Evolutionary conservation across 208 protist species (phyloP), one percentile per base, ranked within the genome.

Genomic region (Phytomonas francai): DNA sequence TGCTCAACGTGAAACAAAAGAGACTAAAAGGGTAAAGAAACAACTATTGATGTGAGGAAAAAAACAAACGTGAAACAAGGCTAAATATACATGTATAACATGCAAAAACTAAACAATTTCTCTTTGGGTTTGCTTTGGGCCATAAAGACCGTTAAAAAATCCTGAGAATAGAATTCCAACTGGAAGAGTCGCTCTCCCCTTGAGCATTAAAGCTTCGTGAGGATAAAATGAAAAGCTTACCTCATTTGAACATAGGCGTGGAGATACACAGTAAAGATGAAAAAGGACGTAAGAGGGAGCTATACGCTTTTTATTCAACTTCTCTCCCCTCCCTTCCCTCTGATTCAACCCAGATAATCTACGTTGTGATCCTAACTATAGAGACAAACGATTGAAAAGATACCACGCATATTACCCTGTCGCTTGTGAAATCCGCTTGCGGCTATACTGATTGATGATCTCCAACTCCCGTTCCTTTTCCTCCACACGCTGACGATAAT

Each of bases 401-500:
- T 49, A 19, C 12, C 39, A 49, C 3, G 39, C 39, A 49, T 19
- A 49, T 49, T 49, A 49, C 16, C 39, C 6, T 19, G 4, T 2
- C 7, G 39, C 4, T 49, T 49, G 12, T 3, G 39, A 49, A 3
- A 49, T 19, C 39, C 14, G 6, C 39, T 49, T 49, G 39, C 3
- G 39, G 16, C 39, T 49, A 49, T 49, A 49, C 39, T 49, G 1
- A 19, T 49, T 30, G 58, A 63, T 63, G 3, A 70, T 61, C 22
- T 54, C 79, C 51, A 79, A 72, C 67, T 91, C 89, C 8, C 59
- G 64, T 65, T 92, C 83, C 54, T 86, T 89, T 59, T 78, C 76
- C 72, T 79, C 79, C 1, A 91, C 74, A 29, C 89, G 87, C 49
- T 83, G 61, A 3, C 83, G 80, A 65, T 95, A 93, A 74, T 93